phyloP scores from a whole-genome alignment of 768 basidiomycete species.

The Naganishia vaughanmartiniae region DNA sequence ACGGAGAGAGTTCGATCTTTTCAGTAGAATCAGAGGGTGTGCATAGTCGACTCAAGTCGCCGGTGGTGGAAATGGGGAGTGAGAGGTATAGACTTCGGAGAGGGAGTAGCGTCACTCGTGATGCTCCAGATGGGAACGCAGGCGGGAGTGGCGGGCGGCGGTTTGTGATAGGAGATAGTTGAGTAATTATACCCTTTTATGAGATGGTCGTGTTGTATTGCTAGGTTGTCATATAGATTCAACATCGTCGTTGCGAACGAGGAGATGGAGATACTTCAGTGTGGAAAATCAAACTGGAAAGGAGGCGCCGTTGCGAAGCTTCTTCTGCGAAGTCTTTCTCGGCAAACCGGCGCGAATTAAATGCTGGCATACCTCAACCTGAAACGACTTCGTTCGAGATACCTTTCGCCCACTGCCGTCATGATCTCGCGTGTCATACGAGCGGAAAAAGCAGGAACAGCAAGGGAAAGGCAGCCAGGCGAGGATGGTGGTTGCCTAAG shows the following conservation, averaged over 20 bases:
- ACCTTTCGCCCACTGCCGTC: no score
- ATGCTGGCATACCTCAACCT: no score
- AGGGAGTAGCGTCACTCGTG: neutral
- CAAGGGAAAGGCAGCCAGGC: no score
- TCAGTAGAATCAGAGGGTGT: neutral
- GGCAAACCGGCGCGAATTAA: no score
- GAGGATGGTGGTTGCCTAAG: no score
- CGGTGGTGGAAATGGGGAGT: neutral
- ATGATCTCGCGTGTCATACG: no score
- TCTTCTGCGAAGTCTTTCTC: no score
- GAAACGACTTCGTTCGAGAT: no score
- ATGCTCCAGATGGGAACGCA: neutral
- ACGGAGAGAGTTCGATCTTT: neutral
- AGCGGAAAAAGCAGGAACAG: no score
- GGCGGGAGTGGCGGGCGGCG: neutral
- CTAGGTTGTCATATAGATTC: slow-evolving; percentile 20
- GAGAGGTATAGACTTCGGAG: slow-evolving; percentile 1
- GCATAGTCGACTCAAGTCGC: neutral
- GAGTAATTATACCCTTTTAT: neutral
- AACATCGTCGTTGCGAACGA: neutral
- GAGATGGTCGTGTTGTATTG: neutral
- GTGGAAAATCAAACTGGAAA: no score
- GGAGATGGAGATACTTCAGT: no score
- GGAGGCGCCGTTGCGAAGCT: no score
- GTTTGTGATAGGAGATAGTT: neutral